A percentile compares a stretch with the other conserved stretches of the same genome.
These are phyloP conservation scores for Sporisorium iseilematis-ciliati DNA, from an alignment of 1,284 basidiomycete genomes.

Conservation along the genomic window DNA sequence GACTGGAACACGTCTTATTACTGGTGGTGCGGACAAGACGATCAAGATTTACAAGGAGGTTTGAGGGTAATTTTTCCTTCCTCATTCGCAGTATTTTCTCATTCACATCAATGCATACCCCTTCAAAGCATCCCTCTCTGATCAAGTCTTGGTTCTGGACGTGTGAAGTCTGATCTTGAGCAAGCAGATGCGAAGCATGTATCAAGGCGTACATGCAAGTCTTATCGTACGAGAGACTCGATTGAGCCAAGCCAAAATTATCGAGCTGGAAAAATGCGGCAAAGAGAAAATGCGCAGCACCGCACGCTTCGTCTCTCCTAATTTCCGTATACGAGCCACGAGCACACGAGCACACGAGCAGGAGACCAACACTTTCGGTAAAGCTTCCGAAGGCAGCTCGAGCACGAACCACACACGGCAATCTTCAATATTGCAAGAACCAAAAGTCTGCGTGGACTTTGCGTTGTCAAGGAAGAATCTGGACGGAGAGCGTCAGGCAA, in stretches of 20 bases:
- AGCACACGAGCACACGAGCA: slow-evolving; percentile 12
- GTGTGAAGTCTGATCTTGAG: neutral
- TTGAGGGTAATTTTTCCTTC: slow-evolving; percentile 7
- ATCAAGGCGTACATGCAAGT: neutral
- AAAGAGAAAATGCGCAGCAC: neutral
- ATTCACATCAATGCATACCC: slow-evolving; percentile 8
- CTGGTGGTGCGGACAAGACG: slow-evolving; percentile 95
- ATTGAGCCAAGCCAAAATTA: neutral
- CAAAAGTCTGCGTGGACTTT: neutral
- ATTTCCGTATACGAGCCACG: slow-evolving; percentile 2
- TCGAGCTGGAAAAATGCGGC: neutral
- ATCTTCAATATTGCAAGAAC: slow-evolving; percentile 9
- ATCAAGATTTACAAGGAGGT: slow-evolving; percentile 60
- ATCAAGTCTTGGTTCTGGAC: neutral
- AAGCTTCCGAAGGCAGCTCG: neutral
- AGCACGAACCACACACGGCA: slow-evolving; percentile 1
- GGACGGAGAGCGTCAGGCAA: neutral
- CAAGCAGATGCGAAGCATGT: neutral
- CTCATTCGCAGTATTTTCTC: neutral
- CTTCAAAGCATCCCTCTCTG: neutral
- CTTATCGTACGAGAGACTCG: slow-evolving; percentile 13
- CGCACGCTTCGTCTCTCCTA: neutral
- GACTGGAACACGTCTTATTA: slow-evolving; percentile 91
- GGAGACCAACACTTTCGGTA: slow-evolving; percentile 15
- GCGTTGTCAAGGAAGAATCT: neutral